Evolutionary conservation across 768 basidiomycete genomes (phyloP), one percentile per base, ranked within the genome.

Genomic region (Lyophyllum semitale): DNA sequence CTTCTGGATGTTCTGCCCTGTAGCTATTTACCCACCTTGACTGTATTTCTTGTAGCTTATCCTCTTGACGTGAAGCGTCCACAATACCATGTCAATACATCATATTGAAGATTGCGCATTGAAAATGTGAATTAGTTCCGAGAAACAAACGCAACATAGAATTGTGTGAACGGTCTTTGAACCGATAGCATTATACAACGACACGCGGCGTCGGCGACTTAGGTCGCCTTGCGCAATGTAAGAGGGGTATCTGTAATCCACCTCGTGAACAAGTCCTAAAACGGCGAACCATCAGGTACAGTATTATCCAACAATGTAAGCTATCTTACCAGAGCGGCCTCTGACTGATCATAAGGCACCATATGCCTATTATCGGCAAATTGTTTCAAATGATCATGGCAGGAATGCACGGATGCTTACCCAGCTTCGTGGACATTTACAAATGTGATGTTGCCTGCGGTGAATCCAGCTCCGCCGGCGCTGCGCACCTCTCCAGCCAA

Each of bases 271-370:
- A 87, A 65, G 60, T 87, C 84, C 85, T 87, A 57, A 33, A 55
- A 44, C 26, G 46, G 37, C 40, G 15, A 53, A 48, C 33, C 40
- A 54, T 51, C 20, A 42, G 38, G 20, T 41, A 32, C 33, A 23
- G 29, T 47, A 20, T 50, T 47, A 22, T 7, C 2, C 37, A 29
- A n/a, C 29, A 22, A 18, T 25, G 23, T 13, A 50, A 38, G n/a
- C 22, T 25, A 47, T 65, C 85, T 46, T 63, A 88, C 93, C 67
- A 93, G 73, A 42, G 93, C 84, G 37, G 87, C 94, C 64, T 91
- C 89, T 1, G 94, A 89, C 66, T 95, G 93, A 71, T 98, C 93
- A 65, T 80, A 87, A 4, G 94, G 93, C 8, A 92, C 92, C 93
- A 94, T 90, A 67, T 93, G 91, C 32, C 91, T 91, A 62, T 57